Conservation (phyloP, 208 protist species). For the Trypanosoma platydactyli region DNA sequence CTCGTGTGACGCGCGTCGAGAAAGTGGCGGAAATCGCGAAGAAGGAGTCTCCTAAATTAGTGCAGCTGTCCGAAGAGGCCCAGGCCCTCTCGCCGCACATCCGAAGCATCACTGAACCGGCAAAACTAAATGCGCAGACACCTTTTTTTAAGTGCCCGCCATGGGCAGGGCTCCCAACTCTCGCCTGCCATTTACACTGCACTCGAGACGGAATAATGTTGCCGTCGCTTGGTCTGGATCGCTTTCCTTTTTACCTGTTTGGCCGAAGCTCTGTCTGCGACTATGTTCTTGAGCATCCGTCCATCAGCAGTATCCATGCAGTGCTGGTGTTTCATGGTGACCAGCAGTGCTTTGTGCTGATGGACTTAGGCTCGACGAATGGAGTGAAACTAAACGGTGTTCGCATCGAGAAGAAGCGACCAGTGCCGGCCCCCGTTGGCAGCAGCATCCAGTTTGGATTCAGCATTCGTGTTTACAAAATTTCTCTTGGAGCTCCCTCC, state of each 20-base stretch:
- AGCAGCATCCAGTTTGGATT: conserved; percentile 67
- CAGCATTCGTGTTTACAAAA: conserved; percentile 75
- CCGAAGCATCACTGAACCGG: conserved; percentile 49
- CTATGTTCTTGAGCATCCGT: conserved; percentile 87
- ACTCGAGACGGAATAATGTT: conserved; percentile 47
- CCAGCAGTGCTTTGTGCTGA: conserved; percentile 77
- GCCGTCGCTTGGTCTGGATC: conserved; percentile 62
- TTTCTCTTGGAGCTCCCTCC: conserved; percentile 46
- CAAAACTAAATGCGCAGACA: conserved; percentile 80
- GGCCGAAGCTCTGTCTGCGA: conserved; percentile 78
- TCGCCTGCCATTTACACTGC: conserved; percentile 70
- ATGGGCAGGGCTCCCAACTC: conserved; percentile 70
- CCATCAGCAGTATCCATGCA: conserved; percentile 80
- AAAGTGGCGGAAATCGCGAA: conserved; percentile 40
- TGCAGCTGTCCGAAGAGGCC: conserved; percentile 53
- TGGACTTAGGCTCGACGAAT: conserved; percentile 88
- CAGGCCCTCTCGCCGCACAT: conserved; percentile 70
- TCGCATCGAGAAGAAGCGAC: conserved; percentile 51
- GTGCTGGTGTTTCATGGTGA: conserved; percentile 83
- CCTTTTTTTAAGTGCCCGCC: conserved; percentile 76
- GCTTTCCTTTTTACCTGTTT: conserved; percentile 89
- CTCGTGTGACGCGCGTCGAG: conserved; percentile 20
- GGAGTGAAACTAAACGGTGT: conserved; percentile 69
- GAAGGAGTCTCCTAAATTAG: conserved; percentile 19
- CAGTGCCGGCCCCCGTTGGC: conserved; percentile 62